Percentiles rank a stretch among this genome's conserved stretches.
Evolutionary conservation across 2,329 filamentous ascomycete species (phyloP).

Genomic region (Fusarium xylarioides): DNA sequence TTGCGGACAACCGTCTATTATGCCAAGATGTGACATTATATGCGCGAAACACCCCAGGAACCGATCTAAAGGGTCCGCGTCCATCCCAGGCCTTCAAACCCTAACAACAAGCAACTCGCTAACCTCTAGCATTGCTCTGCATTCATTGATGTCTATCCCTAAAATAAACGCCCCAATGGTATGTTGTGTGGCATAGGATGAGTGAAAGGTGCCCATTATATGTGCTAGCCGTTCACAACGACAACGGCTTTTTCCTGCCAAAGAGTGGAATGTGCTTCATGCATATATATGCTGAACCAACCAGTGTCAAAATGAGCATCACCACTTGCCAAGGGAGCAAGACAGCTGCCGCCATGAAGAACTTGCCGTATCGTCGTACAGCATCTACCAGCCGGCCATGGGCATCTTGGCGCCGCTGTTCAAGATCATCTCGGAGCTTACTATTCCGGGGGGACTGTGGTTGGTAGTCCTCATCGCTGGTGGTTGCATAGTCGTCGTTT

Average conservation of each 20-base stretch:
- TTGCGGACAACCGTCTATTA: constrained; percentile 34
- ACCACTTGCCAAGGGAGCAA: constrained; percentile 57
- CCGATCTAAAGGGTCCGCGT: constrained; percentile 29
- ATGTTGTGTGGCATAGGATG: constrained; percentile 35
- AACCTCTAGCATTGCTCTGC: constrained; percentile 6
- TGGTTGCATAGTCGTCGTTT: constrained; percentile 38
- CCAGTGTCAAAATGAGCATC: constrained; percentile 47
- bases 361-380: constrained; percentile 55
- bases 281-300: constrained; percentile 54
- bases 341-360: constrained; percentile 55
- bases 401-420: constrained; percentile 46
- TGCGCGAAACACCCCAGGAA: constrained; percentile 24
- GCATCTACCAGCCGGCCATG: constrained; percentile 52
- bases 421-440: constrained; percentile 44
- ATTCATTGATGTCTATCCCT: constrained; percentile 28
- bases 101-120: constrained; percentile 12
- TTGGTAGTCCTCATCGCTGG: constrained; percentile 31
- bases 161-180: constrained; percentile 46
- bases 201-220: constrained; percentile 13
- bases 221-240: constrained; percentile 37
- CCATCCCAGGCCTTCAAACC: constrained; percentile 5
- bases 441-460: constrained; percentile 27
- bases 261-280: constrained; percentile 43
- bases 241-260: constrained; percentile 31
- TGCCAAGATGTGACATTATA: constrained; percentile 27